Evolutionary conservation across 108 stramenopile genomes (phyloP).

Genomic region (Hondaea fermentalgiana): DNA sequence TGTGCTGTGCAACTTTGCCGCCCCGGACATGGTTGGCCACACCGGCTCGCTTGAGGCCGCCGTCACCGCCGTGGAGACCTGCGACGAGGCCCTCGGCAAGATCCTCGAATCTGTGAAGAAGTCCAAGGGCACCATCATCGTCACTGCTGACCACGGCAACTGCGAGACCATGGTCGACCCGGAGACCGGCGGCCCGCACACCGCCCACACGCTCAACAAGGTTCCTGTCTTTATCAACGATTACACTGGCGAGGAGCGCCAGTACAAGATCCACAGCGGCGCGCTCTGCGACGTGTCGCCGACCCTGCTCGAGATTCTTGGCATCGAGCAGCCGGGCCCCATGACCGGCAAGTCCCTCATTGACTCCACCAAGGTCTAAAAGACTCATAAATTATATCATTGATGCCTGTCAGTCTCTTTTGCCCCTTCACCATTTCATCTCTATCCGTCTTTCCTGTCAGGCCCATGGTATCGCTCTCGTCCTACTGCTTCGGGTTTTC

Average conservation of each 20-base stretch:
- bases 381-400: too few relatives aligned
- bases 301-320: neutral
- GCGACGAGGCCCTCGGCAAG: neutral
- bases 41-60: slow-evolving; percentile 6
- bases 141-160: slow-evolving; percentile 12
- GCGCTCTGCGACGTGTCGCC: neutral
- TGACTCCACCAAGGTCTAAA: neutral
- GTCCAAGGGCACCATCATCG: neutral
- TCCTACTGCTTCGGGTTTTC: too few relatives aligned
- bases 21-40: slow-evolving; percentile 15
- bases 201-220: slow-evolving; percentile 17
- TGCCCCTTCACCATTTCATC: too few relatives aligned
- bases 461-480: too few relatives aligned
- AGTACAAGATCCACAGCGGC: neutral
- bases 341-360: slow-evolving; percentile 15
- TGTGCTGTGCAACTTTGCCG: slow-evolving; percentile 9
- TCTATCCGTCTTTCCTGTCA: too few relatives aligned
- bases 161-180: slow-evolving; percentile 8
- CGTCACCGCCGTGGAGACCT: neutral
- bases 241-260: slow-evolving; percentile 17
- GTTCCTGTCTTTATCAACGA: slow-evolving; percentile 1
- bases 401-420: too few relatives aligned
- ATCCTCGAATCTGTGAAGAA: neutral
- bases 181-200: neutral
- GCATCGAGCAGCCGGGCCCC: neutral